phyloP scores from a whole-genome alignment of 2,329 filamentous ascomycete species.

The Bipolaris gigantea region DNA sequence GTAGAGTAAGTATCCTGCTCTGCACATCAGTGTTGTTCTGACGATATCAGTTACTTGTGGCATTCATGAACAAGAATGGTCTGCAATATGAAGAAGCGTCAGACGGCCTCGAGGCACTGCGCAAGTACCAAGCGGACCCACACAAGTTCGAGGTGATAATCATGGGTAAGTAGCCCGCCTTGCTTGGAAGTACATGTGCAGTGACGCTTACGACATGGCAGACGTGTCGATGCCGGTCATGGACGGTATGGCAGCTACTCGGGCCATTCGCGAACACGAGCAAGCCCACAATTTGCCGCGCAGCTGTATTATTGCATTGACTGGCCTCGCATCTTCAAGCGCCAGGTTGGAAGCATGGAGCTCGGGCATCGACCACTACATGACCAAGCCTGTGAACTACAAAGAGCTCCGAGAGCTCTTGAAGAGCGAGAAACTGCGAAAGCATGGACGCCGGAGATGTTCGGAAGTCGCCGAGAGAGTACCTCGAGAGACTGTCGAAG shows the following conservation, averaged over 20 bases:
- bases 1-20: conserved; percentile 27
- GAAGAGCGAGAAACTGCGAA: conserved; percentile 11
- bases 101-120: conserved; percentile 40
- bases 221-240: conserved; percentile 45
- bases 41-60: conserved; percentile 32
- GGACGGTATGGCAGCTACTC: conserved; percentile 42
- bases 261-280: conserved; percentile 38
- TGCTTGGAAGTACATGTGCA: background rate
- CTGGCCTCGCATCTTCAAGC: conserved; percentile 31
- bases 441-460: background rate
- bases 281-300: conserved; percentile 14
- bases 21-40: background rate
- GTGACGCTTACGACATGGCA: conserved; percentile 6
- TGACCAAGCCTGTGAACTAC: conserved; percentile 40
- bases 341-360: conserved; percentile 33
- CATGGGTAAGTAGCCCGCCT: conserved; percentile 30
- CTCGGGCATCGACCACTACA: conserved; percentile 36
- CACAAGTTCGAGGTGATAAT: conserved; percentile 31
- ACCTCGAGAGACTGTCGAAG: background rate
- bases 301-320: conserved; percentile 33
- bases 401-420: conserved; percentile 26
- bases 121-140: conserved; percentile 23
- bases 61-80: conserved; percentile 35
- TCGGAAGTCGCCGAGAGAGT: background rate
- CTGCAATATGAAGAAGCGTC: conserved; percentile 31